Percentiles rank a stretch among this genome's conserved stretches.
phyloP scores from a whole-genome alignment of 2,329 filamentous ascomycete genomes.

The Dactylellina leptospora region DNA sequence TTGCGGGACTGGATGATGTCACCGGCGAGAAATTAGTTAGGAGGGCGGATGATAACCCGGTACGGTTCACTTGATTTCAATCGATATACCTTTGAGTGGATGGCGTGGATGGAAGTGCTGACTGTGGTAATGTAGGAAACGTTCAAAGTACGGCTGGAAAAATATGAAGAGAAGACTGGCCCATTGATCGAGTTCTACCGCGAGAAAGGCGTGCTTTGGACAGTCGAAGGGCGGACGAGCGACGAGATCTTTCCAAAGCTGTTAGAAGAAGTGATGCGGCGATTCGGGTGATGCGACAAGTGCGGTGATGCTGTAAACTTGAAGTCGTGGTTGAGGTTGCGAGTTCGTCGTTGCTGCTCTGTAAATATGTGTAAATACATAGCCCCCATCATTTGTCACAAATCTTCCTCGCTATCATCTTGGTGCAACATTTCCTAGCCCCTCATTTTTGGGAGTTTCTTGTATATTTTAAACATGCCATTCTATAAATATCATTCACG shows the following conservation, averaged over 20 bases:
- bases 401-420: too few species aligned
- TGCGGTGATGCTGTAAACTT: background rate
- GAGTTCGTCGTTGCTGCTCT: too few species aligned
- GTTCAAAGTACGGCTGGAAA: slow-evolving; percentile 79
- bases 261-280: slow-evolving; percentile 79
- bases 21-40: slow-evolving; percentile 87
- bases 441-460: background rate
- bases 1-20: slow-evolving; percentile 83
- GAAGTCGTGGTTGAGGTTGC: background rate
- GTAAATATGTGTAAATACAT: too few species aligned
- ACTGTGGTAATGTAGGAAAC: slow-evolving; percentile 69
- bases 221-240: slow-evolving; percentile 85
- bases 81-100: too few species aligned
- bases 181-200: slow-evolving; percentile 90
- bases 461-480: background rate
- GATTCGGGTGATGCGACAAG: slow-evolving; percentile 72
- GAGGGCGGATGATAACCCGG: slow-evolving; percentile 77
- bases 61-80: slow-evolving; percentile 24
- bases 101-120: background rate
- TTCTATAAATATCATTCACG: background rate
- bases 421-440: too few species aligned
- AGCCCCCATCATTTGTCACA: too few species aligned
- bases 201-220: slow-evolving; percentile 81
- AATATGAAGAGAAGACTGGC: slow-evolving; percentile 86
- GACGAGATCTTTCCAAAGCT: slow-evolving; percentile 96